Percentiles rank a stretch among this genome's conserved stretches.
phyloP scores from a whole-genome alignment of 345 rosid genomes.

The Alliaria petiolata region DNA sequence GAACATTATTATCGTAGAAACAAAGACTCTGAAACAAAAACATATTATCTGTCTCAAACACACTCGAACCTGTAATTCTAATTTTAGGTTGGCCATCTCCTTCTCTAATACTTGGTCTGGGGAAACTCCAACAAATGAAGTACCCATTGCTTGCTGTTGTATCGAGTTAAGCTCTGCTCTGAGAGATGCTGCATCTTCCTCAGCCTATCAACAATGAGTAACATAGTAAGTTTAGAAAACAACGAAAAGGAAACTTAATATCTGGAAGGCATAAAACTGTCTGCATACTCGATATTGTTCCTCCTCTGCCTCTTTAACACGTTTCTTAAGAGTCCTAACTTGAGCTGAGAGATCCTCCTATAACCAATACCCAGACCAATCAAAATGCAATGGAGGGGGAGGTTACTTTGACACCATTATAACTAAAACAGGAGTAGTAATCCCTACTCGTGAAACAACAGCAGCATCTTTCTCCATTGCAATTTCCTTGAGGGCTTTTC shows the following conservation, averaged over 20 bases:
- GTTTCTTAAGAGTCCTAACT: slow-evolving; percentile 80
- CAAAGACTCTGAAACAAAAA: background rate
- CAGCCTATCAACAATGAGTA: slow-evolving; percentile 58
- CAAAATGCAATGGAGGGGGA: slow-evolving; percentile 6
- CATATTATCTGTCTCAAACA: background rate
- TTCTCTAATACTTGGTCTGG: slow-evolving; percentile 66
- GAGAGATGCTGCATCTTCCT: slow-evolving; percentile 96
- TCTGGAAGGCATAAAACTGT: slow-evolving; percentile 18
- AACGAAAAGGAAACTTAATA: background rate
- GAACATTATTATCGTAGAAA: slow-evolving; percentile 29
- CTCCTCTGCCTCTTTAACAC: slow-evolving; percentile 87
- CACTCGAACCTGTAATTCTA: slow-evolving; percentile 41
- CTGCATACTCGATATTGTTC: slow-evolving; percentile 74
- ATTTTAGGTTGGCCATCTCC: slow-evolving; percentile 61
- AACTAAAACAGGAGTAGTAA: background rate
- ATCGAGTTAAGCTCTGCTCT: slow-evolving; percentile 87
- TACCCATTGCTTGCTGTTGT: slow-evolving; percentile 65
- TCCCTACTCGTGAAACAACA: slow-evolving; percentile 76
- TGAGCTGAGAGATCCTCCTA: slow-evolving; percentile 97
- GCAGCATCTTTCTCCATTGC: slow-evolving; percentile 99
- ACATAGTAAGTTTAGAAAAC: slow-evolving; percentile 7
- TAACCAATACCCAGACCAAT: slow-evolving; percentile 11
- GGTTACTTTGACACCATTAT: background rate
- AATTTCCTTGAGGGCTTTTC: slow-evolving; percentile 90
- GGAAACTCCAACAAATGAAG: slow-evolving; percentile 48